Evolutionary conservation across 106 monocot genomes (phyloP).

Genomic region (Cymbidium sinense): DNA sequence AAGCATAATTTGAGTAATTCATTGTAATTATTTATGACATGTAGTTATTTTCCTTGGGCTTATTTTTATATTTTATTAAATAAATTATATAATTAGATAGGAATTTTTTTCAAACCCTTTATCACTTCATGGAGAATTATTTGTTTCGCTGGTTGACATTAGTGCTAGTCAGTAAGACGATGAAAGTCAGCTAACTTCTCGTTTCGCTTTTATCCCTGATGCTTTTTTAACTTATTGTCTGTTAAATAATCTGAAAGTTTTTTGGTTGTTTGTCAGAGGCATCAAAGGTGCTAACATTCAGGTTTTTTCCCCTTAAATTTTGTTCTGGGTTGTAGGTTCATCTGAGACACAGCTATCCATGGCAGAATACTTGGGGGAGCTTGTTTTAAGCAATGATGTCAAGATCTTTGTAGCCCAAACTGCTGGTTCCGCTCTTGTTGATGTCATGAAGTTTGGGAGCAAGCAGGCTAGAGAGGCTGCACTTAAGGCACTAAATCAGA

Average conservation of each 20-base stretch:
- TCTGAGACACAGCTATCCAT: constrained; percentile 59
- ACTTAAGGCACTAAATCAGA: constrained; percentile 65
- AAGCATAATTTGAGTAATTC: neutral
- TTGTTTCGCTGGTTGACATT: neutral
- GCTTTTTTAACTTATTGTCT: neutral
- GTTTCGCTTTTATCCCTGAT: neutral
- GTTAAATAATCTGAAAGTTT: neutral
- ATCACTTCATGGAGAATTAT: neutral
- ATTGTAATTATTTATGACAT: neutral
- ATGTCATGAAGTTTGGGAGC: constrained; percentile 63
- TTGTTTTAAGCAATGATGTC: constrained; percentile 75
- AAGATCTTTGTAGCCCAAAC: constrained; percentile 62
- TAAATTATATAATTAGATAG: neutral
- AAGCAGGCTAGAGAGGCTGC: constrained; percentile 57
- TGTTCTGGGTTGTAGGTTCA: constrained; percentile 26
- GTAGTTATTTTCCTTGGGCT: neutral
- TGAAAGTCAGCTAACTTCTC: neutral
- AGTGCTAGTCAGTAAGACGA: neutral
- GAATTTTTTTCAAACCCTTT: neutral
- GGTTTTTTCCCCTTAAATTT: neutral
- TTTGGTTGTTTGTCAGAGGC: neutral
- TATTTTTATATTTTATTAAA: neutral
- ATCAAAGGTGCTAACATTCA: neutral
- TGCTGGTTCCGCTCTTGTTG: constrained; percentile 55
- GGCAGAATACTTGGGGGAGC: constrained; percentile 62